A percentile compares a stretch with the other conserved stretches of the same genome.
Evolutionary conservation across 2,329 filamentous ascomycete species (phyloP).

Genomic region (Fonsecaea monophora): DNA sequence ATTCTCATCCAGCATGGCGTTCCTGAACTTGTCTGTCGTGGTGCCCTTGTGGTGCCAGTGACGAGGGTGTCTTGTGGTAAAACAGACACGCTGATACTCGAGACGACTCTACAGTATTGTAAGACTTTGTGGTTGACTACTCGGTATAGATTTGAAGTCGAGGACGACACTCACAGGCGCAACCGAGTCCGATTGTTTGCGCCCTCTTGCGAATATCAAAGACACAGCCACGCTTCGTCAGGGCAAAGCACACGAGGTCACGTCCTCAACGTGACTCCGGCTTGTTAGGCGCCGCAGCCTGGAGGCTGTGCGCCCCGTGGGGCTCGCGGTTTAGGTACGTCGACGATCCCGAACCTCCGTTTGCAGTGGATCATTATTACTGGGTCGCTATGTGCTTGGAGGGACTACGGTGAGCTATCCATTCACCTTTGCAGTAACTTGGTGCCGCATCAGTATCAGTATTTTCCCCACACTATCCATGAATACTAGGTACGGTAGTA

Average conservation of each 20-base stretch:
- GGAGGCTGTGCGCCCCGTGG: not conserved
- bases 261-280: not conserved
- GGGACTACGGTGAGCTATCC: not conserved
- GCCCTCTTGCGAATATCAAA: conserved; percentile 4
- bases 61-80: not conserved
- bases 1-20: conserved; percentile 85
- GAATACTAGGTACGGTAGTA: no score
- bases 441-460: not conserved
- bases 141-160: not conserved
- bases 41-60: not conserved
- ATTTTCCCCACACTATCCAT: no score
- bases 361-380: not conserved
- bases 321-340: not conserved
- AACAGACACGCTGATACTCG: not conserved
- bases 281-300: conserved; percentile 3
- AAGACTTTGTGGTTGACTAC: not conserved
- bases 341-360: not conserved
- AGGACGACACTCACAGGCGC: conserved; percentile 5
- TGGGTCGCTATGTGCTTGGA: not conserved
- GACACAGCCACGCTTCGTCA: conserved; percentile 14
- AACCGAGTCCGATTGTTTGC: not conserved
- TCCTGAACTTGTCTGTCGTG: not conserved
- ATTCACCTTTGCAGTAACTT: not conserved
- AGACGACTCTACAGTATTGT: not conserved
- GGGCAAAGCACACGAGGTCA: conserved; percentile 5